Percentiles rank a stretch among this genome's conserved stretches.
These are phyloP conservation scores for Magnolia sinica DNA, from an alignment of 164 flowering plant species.

Conservation along the genomic window DNA sequence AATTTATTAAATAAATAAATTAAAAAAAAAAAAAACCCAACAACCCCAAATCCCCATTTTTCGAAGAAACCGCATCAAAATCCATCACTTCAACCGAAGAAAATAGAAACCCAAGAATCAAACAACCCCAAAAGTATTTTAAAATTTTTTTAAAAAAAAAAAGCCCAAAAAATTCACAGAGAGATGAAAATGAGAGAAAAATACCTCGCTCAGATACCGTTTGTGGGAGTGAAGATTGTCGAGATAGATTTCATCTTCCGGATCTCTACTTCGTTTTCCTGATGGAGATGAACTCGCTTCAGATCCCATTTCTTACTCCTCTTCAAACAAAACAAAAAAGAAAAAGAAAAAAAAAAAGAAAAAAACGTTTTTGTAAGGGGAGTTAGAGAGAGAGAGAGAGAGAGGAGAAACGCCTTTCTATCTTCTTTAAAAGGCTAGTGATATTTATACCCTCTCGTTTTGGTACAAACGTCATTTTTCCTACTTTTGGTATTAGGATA, in stretches of 20 bases:
- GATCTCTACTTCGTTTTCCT: constrained; percentile 78
- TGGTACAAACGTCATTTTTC: no score
- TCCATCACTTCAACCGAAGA: not conserved
- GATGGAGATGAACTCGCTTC: constrained; percentile 53
- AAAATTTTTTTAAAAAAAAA: constrained; percentile 4
- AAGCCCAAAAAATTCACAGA: not conserved
- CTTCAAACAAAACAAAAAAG: not conserved
- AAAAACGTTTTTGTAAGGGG: no score
- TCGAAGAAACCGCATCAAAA: not conserved
- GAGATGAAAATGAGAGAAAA: constrained; percentile 1
- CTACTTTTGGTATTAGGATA: no score
- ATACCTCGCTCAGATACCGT: constrained; percentile 92
- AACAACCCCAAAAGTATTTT: not conserved
- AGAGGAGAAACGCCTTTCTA: no score
- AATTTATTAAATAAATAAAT: no score
- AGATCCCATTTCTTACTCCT: constrained; percentile 33
- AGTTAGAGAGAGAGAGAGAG: no score
- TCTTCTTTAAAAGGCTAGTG: no score
- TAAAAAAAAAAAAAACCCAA: not conserved
- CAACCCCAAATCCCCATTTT: not conserved
- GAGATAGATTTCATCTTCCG: constrained; percentile 84
- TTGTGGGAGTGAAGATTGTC: constrained; percentile 94
- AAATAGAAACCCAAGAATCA: not conserved
- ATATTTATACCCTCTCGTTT: no score
- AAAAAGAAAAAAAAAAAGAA: no score